A percentile compares a stretch with the other conserved stretches of the same genome.
phyloP scores from a whole-genome alignment of 2,329 filamentous ascomycete species.

The Penicillium digitatum region DNA sequence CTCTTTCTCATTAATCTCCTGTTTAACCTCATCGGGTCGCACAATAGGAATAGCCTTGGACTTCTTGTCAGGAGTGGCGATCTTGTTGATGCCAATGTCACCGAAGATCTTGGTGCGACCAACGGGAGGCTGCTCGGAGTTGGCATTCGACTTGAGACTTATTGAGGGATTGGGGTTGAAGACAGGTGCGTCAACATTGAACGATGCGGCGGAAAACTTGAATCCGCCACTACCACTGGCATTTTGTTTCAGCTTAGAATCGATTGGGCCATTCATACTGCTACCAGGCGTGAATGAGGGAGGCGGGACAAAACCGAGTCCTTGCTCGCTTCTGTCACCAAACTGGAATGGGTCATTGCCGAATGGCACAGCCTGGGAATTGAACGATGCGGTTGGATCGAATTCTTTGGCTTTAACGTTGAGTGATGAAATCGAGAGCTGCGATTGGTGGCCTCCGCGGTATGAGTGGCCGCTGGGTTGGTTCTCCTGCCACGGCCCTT shows the following conservation, averaged over 20 bases:
- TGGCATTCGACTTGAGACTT: slow-evolving; percentile 27
- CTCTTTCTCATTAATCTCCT: slow-evolving; percentile 36
- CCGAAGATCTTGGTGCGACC: slow-evolving; percentile 57
- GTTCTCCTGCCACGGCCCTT: slow-evolving; percentile 34
- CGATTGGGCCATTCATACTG: slow-evolving; percentile 15
- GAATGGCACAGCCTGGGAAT: slow-evolving; percentile 44
- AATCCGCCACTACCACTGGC: slow-evolving; percentile 43
- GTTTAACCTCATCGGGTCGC: slow-evolving; percentile 55
- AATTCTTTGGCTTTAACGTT: slow-evolving; percentile 90
- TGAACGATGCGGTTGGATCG: slow-evolving; percentile 56
- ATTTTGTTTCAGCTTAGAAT: slow-evolving; percentile 11
- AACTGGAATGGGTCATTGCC: slow-evolving; percentile 44
- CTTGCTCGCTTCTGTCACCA: slow-evolving; percentile 26
- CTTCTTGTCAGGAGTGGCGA: slow-evolving; percentile 63
- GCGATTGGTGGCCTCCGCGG: slow-evolving; percentile 57
- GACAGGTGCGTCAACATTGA: slow-evolving; percentile 70
- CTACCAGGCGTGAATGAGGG: slow-evolving; percentile 63
- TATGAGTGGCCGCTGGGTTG: slow-evolving; percentile 34
- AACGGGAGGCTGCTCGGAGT: slow-evolving; percentile 18
- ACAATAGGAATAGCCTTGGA: slow-evolving; percentile 83
- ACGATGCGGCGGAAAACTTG: slow-evolving; percentile 65
- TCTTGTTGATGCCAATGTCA: slow-evolving; percentile 61
- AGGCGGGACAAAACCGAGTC: slow-evolving; percentile 51
- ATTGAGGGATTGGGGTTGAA: slow-evolving; percentile 69
- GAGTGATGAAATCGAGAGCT: slow-evolving; percentile 69